A percentile compares a stretch with the other conserved stretches of the same genome.
These are phyloP conservation scores for Ustilago shanxiensis DNA, from an alignment of 1,284 basidiomycete genomes.

Conservation along the genomic window DNA sequence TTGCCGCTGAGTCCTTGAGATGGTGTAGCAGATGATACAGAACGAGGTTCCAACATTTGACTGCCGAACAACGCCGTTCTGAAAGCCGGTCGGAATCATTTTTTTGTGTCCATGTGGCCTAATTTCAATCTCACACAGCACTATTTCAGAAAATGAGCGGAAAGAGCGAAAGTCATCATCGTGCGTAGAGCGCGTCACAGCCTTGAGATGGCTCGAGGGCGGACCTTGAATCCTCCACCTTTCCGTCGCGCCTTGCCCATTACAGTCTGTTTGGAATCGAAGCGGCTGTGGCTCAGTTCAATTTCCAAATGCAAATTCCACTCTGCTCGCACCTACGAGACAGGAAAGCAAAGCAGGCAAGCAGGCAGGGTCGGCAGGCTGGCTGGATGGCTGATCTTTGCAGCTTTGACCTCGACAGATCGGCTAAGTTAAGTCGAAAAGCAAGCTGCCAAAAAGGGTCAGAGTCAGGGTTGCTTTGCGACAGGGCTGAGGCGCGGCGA, in stretches of 20 bases:
- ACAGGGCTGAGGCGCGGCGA: no score
- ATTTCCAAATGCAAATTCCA: conserved; percentile 16
- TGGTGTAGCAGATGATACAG: conserved; percentile 1
- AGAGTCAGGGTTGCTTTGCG: background rate
- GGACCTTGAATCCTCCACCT: conserved; percentile 18
- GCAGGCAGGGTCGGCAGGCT: no score
- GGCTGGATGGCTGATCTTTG: conserved; percentile 1
- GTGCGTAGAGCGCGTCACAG: conserved; percentile 19
- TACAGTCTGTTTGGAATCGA: no score
- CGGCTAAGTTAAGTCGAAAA: conserved; percentile 19
- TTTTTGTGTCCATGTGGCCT: background rate
- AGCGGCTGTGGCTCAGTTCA: conserved; percentile 2
- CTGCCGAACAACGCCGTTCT: conserved; percentile 34
- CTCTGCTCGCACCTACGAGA: no score
- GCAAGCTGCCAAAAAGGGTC: background rate
- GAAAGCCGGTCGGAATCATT: conserved; percentile 9
- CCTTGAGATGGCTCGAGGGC: background rate
- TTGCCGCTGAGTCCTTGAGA: background rate
- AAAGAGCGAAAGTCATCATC: conserved; percentile 23
- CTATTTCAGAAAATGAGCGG: no score
- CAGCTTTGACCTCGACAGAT: conserved; percentile 23
- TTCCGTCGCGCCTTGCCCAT: background rate
- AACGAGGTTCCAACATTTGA: background rate
- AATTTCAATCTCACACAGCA: conserved; percentile 10
- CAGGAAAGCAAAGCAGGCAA: no score